Evolutionary conservation across 495 filamentous ascomycete genomes (phyloP), one percentile per base, ranked within the genome.

Genomic region (Beverwykella pulmonaria): DNA sequence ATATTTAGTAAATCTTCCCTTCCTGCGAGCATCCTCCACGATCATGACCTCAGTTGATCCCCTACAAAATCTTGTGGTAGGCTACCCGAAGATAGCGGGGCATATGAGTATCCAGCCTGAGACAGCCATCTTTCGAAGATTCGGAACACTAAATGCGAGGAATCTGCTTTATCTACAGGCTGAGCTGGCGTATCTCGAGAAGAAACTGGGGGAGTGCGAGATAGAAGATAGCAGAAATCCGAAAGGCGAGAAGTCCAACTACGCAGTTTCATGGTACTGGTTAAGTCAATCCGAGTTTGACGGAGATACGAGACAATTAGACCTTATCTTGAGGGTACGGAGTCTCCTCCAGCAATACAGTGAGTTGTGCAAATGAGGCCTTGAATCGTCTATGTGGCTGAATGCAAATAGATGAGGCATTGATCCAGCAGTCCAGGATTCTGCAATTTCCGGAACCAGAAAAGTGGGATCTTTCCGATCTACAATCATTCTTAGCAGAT

Each of bases 11-110:
- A 34, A 34, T 34, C 12, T 34, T 4, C 44, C n/a, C 5, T n/a
- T 48, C 20, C 20, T 48, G 4, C 6, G 4, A n/a, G 4, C 15
- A n/a, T n/a, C 20, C 15, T 48, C 4, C 6, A 48, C 20, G 44
- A 48, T 23, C 20, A 19, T 23, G 23, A 14, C 10, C 10, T 5
- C 48, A 26, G 25, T 10, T 15, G 19, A 56, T 29, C 32, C 54
- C 1, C 34, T 58, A 5, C 20, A 23, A 15, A 3, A 58, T 46
- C 20, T 58, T 2, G 59, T 61, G 23, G 29, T 19, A 8, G 59
- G 59, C n/a, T 61, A 61, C 26, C 59, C 59, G 14, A 61, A 53
- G 36, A 27, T 61, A 20, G 46, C 59, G 1, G 48, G 46, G n/a
- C 26, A 27, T 5, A 61, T 61, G 48, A 30, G 19, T 15, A 14